Evolutionary conservation across 257 asterid genomes (phyloP), one percentile per base, ranked within the genome.

Genomic region (Paulownia fortunei): DNA sequence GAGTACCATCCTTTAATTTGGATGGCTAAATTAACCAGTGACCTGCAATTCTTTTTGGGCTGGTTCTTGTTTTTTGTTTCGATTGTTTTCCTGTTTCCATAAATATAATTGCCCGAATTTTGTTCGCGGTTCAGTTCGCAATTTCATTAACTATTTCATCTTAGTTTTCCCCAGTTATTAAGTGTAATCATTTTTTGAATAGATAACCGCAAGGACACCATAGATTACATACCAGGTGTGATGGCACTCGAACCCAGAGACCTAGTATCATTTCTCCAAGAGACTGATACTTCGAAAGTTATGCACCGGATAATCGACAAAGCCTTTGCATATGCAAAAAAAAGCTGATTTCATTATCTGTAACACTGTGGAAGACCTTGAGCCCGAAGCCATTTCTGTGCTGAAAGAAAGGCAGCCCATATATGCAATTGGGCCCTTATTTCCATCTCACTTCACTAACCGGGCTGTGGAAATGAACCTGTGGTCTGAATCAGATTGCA

Each of bases 151-250:
- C n/a, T n/a, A n/a, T n/a, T n/a, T n/a, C n/a, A n/a, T n/a, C 7
- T 16, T 9, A 24, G 9, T 59, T 64, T 36, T 18, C 49, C 21
- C 47, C 19, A 32, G 0, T 61, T 1, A n/a, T 64, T 15, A 30
- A 15, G 2, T 61, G 15, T 51, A 2, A 3, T 72, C 5, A 2
- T 8, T n/a, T 10, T 10, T 54, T 55, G 30, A 46, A 18, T 52
- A 36, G 61, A 42, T 51, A 70, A 59, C 59, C 69, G 69, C 27
- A 75, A 67, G 79, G 39, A 54, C 73, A 81, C 18, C 80, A 88
- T 4, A 32, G 82, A 86, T 13, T 89, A 89, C 72, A 82, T 89
- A 18, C 92, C 94, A 24, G 94, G 92, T 9, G 89, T 89, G 4
- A 12, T 54, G 47, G 5, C 32, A 26, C 30, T 80, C 84, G 8